Evolutionary conservation across 129 eudicot species (phyloP).

Genomic region (Silybum marianum): DNA sequence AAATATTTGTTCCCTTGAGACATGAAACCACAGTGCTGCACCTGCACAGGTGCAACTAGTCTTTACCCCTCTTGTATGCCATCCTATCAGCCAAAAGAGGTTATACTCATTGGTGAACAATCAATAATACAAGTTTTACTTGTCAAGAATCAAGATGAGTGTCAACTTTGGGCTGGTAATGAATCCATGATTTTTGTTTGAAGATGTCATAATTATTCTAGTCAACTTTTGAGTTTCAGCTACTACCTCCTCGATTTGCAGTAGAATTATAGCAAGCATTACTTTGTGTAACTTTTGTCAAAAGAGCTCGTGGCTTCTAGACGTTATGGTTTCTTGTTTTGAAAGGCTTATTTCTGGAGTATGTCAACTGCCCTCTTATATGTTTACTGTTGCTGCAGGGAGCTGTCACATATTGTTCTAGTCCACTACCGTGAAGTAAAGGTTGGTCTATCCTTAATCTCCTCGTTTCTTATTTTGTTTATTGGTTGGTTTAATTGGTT

Average conservation of each 20-base stretch:
- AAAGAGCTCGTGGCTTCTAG: background rate
- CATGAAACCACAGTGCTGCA: background rate
- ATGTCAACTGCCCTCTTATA: slow-evolving; percentile 20
- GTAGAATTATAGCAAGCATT: background rate
- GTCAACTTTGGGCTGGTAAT: background rate
- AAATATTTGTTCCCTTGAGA: background rate
- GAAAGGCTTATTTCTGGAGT: slow-evolving; percentile 2
- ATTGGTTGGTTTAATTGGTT: background rate
- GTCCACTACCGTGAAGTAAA: slow-evolving; percentile 98
- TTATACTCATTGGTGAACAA: background rate
- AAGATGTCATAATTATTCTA: background rate
- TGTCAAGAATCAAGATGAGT: background rate
- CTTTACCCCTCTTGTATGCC: background rate
- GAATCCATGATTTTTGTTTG: background rate
- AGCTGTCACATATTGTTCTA: slow-evolving; percentile 80
- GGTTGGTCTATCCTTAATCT: slow-evolving; percentile 46
- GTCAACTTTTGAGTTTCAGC: background rate
- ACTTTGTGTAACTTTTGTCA: background rate
- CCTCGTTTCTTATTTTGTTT: background rate
- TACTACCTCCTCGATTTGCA: background rate
- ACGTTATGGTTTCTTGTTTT: slow-evolving; percentile 7
- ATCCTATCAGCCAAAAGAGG: background rate
- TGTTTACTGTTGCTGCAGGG: slow-evolving; percentile 65
- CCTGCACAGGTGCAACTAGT: too few species aligned
- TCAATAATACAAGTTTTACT: background rate